Conservation (phyloP, 2,329 filamentous ascomycete genomes). For the Aspergillus fumigatus region DNA sequence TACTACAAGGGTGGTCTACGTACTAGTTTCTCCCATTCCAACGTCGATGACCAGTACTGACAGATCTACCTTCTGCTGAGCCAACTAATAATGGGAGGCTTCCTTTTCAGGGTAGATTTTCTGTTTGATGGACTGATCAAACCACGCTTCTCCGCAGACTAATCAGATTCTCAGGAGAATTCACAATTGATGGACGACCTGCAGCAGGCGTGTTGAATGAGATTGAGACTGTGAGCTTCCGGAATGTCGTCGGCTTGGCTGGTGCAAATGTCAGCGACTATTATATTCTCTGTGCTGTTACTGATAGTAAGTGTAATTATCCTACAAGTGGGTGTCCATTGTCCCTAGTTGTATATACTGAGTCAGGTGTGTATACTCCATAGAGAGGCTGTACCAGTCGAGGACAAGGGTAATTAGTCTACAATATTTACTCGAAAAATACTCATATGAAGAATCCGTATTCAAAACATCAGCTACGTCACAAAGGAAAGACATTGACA, state of each 20-base stretch:
- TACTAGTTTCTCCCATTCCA: no score
- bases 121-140: no score
- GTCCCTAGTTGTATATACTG: not conserved
- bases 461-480: not conserved
- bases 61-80: no score
- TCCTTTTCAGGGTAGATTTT: no score
- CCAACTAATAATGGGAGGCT: no score
- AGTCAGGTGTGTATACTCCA: no score
- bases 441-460: not conserved
- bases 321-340: not conserved
- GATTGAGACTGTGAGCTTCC: constrained; percentile 33
- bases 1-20: no score
- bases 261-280: constrained; percentile 29
- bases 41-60: no score
- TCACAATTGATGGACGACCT: constrained; percentile 28
- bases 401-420: no score
- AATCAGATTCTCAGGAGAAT: no score
- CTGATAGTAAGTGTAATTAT: constrained; percentile 26
- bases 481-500: not conserved
- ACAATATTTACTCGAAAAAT: not conserved
- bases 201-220: constrained; percentile 52
- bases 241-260: constrained; percentile 33
- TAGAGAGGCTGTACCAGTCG: no score
- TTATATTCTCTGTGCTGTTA: constrained; percentile 37
- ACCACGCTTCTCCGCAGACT: no score